phyloP scores from a whole-genome alignment of 164 flowering plant species.

The Dillenia suffruticosa region DNA sequence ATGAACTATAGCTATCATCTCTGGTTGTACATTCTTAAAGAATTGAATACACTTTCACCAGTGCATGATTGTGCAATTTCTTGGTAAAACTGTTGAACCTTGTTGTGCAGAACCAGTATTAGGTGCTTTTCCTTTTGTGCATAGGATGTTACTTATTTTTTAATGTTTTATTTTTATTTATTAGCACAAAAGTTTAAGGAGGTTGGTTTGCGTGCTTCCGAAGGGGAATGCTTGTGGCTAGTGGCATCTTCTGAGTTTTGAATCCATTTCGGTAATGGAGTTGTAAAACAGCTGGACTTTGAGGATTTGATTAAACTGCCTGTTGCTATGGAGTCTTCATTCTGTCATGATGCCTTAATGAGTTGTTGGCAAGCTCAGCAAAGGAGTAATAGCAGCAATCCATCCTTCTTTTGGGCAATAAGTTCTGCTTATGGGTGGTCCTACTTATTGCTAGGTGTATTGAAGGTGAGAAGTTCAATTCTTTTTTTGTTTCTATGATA shows the following conservation, averaged over 20 bases:
- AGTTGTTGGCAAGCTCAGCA: conserved; percentile 60
- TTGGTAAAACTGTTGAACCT: no score
- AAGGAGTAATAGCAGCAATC: conserved; percentile 24
- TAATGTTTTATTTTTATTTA: no score
- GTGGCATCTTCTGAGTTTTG: conserved; percentile 67
- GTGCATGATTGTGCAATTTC: no score
- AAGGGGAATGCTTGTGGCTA: conserved; percentile 31
- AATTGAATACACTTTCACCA: no score
- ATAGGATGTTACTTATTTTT: no score
- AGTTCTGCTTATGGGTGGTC: conserved; percentile 82
- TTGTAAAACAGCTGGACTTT: conserved; percentile 75
- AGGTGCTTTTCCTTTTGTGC: no score
- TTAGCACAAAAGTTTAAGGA: no score
- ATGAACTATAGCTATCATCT: no score
- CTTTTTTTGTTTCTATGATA: background rate
- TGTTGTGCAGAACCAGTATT: no score
- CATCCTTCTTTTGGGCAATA: conserved; percentile 69
- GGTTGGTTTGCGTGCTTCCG: background rate
- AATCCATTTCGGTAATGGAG: conserved; percentile 57
- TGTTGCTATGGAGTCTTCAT: conserved; percentile 57
- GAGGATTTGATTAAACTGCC: conserved; percentile 75
- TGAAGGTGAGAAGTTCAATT: conserved; percentile 55
- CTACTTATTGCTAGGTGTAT: conserved; percentile 61
- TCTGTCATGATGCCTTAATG: conserved; percentile 44
- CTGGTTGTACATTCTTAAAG: no score